Evolutionary conservation across 169 alveolate species (phyloP).

Genomic region (Plasmodium yoelii): DNA sequence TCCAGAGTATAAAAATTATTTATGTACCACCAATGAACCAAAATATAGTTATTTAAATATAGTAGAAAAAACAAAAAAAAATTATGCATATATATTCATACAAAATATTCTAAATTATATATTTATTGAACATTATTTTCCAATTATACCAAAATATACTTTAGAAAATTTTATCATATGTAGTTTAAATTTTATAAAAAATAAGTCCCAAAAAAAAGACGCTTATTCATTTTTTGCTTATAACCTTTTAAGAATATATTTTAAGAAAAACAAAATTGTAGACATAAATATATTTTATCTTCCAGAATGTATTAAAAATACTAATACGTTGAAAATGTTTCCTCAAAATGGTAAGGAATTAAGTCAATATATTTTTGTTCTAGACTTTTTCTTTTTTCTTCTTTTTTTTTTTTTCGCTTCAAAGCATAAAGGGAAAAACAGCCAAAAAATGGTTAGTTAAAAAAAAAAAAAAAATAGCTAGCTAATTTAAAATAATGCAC

Average conservation of each 20-base stretch:
- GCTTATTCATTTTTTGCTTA: slow-evolving; percentile 8
- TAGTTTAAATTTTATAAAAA: slow-evolving; percentile 62
- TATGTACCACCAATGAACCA: not conserved
- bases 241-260: slow-evolving; percentile 21
- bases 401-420: slow-evolving; percentile 42
- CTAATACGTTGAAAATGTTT: not conserved
- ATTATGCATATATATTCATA: slow-evolving; percentile 14
- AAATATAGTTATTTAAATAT: not conserved
- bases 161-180: slow-evolving; percentile 18
- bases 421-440: slow-evolving; percentile 5
- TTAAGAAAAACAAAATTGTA: slow-evolving; percentile 9
- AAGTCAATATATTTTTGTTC: slow-evolving; percentile 2
- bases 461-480: slow-evolving; percentile 2
- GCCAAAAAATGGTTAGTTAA: not conserved
- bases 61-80: slow-evolving; percentile 12
- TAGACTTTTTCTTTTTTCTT: slow-evolving; percentile 50
- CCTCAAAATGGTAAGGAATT: not conserved
- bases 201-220: slow-evolving; percentile 18
- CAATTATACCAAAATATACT: slow-evolving; percentile 14
- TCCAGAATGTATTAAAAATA: not conserved
- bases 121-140: slow-evolving; percentile 18
- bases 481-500: too few relatives aligned
- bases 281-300: slow-evolving; percentile 4
- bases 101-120: slow-evolving; percentile 27
- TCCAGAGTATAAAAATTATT: not conserved